A percentile compares a stretch with the other conserved stretches of the same genome.
phyloP scores from a whole-genome alignment of 169 alveolate genomes.

The Plasmodium gaboni region DNA sequence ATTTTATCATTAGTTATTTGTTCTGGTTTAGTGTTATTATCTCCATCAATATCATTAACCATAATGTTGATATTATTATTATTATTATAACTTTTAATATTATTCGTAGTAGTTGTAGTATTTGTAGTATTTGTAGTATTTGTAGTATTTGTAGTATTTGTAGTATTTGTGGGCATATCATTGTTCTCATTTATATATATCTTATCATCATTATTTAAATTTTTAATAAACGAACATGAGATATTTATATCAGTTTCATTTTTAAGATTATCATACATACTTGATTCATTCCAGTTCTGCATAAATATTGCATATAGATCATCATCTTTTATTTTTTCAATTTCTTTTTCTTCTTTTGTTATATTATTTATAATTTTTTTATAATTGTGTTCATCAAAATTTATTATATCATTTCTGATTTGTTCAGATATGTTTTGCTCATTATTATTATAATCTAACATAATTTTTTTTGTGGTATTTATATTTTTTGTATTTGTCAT shows the following conservation, averaged over 20 bases:
- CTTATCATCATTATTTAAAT: conserved; percentile 19
- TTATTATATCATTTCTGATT: conserved; percentile 48
- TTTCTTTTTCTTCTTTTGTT: conserved; percentile 67
- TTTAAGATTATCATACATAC: not conserved
- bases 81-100: not conserved
- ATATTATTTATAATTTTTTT: conserved; percentile 60
- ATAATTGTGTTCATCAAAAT: conserved; percentile 65
- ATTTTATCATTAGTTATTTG: too few relatives aligned
- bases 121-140: not conserved
- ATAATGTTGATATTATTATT: not conserved
- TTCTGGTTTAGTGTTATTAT: too few relatives aligned
- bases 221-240: conserved; percentile 29
- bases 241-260: conserved; percentile 5
- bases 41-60: too few relatives aligned
- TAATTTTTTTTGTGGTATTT: not conserved
- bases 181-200: not conserved
- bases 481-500: not conserved
- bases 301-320: conserved; percentile 74
- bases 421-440: not conserved
- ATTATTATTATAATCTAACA: not conserved
- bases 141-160: not conserved
- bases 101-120: not conserved
- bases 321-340: conserved; percentile 72
- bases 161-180: not conserved
- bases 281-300: conserved; percentile 73